Evolutionary conservation across 495 filamentous ascomycete genomes (phyloP).

Genomic region (Hypoxylon trugodes): DNA sequence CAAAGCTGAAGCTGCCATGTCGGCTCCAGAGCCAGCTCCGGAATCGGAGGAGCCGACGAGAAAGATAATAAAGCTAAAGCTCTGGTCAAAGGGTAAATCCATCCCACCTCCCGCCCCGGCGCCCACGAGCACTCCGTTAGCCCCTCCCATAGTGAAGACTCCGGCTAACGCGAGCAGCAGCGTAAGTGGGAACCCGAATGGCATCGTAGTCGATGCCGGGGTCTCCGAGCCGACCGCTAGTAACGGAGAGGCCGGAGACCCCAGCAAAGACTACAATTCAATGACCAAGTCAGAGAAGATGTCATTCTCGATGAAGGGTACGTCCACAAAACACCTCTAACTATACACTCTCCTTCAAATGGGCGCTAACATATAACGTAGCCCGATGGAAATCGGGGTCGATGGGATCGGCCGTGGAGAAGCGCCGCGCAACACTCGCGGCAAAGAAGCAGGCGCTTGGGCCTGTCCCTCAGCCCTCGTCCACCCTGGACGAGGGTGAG

Average conservation of each 20-base stretch:
- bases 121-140: constrained; percentile 32
- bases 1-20: constrained; percentile 11
- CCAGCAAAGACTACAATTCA: constrained; percentile 54
- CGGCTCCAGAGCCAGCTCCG: constrained; percentile 13
- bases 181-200: constrained; percentile 8
- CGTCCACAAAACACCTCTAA: constrained; percentile 18
- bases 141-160: constrained; percentile 14
- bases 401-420: constrained; percentile 58
- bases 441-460: constrained; percentile 52
- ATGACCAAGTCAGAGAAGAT: constrained; percentile 65
- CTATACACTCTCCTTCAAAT: neutral
- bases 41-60: constrained; percentile 12
- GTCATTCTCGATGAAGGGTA: constrained; percentile 60
- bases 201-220: constrained; percentile 23
- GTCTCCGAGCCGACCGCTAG: neutral
- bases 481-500: neutral
- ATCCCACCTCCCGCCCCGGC: constrained; percentile 9
- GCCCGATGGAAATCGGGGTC: constrained; percentile 60
- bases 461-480: neutral
- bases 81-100: constrained; percentile 13
- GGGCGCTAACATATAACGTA: constrained; percentile 30
- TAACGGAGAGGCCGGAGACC: constrained; percentile 27
- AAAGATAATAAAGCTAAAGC: constrained; percentile 36
- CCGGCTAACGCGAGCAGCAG: constrained; percentile 7
- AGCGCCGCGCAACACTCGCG: constrained; percentile 59